Base-by-base conservation (phyloP, 2,329 filamentous ascomycete genomes). In the Orbilia javanica region DNA sequence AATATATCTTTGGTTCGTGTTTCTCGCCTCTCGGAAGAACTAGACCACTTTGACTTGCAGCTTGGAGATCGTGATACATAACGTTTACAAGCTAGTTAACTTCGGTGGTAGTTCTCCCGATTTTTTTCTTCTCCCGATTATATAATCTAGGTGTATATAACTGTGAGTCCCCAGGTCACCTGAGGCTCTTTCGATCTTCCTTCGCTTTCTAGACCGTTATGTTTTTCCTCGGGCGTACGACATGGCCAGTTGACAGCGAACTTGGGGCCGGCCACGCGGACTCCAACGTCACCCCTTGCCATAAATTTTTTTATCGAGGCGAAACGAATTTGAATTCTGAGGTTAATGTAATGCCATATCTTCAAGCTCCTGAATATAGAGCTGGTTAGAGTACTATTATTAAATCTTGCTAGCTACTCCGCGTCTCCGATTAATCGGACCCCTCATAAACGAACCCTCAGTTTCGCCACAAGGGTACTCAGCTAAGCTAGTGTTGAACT, bases 401-500 rank as follows among this genome's bases (percentile, higher is more conserved):
- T 44, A 44, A 44, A 44, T 42, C 3, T 44, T 8, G 18, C n/a
- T 44, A 18, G n/a, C 39, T n/a, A 42, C 36, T 42, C 5, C 13
- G 29, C 29, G 34, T 44, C 13, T 42, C 39, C 42, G 8, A 44
- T 44, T 4, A 18, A 20, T 20, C 18, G 8, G 10, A 34, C 31
- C 31, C 31, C 10, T 10, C 5, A 5, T 34, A 4, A 4, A 34
- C 31, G 31, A 34, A 34, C 31, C 5, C 10, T 34, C 31, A 34
- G 10, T n/a, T 18, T 15, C 39, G 5, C 39, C 39, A n/a, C 39
- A 18, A 42, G 39, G 20, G 4, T 18, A n/a, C n/a, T n/a, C n/a
- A 18, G 42, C 11, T 44, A 20, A 44, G n/a, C 8, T n/a, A 42
- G 55, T 60, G 55, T 60, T 60, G 55, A 60, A 60, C 55, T 60